Evolutionary conservation across 148 eudicot genomes (phyloP), one percentile per base, ranked within the genome.

Genomic region (Rheum nobile): DNA sequence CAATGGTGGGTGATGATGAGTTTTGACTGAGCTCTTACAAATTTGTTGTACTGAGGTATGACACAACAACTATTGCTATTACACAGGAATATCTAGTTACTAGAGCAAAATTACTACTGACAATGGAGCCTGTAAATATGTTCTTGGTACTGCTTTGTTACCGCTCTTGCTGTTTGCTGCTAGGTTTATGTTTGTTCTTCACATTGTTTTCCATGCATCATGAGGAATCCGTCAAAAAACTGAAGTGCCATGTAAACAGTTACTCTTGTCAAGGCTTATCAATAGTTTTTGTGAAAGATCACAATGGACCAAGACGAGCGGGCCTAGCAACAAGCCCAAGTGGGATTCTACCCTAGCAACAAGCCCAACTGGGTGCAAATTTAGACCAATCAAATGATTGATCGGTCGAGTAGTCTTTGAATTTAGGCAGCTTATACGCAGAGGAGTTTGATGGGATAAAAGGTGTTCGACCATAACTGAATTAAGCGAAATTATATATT

Each of bases 61-160:
- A 55, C 63, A n/a, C n/a, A 2, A 59, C 67, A 26, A 28, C 67
- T 59, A 11, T 9, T 59, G 34, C 34, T 59, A 32, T 63, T 31
- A 63, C 19, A 65, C 39, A 65, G 70, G 41, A 34, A 65, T 6
- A 32, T 63, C 39, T 63, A 14, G 69, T 63, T 63, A 65, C 70
- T 34, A 31, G 70, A 34, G 69, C 39, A 63, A 32, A 16, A 16
- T 31, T 65, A 65, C 39, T 59, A 59, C 39, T 31, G 70, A 32
- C 3, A 65, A 65, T 65, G 70, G 39, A 34, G 39, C 39, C 38
- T 65, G 70, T 65, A 65, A 65, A 65, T 65, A 65, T 65, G 39
- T 65, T 19, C 39, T 65, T 29, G 29, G 68, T 28, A 12, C 35
- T 61, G 37, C 29, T 31, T 61, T 29, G 3, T 54, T 54, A 8